These are phyloP conservation scores for Pleurotus eryngii DNA, from an alignment of 768 basidiomycete genomes.

Conservation along the genomic window DNA sequence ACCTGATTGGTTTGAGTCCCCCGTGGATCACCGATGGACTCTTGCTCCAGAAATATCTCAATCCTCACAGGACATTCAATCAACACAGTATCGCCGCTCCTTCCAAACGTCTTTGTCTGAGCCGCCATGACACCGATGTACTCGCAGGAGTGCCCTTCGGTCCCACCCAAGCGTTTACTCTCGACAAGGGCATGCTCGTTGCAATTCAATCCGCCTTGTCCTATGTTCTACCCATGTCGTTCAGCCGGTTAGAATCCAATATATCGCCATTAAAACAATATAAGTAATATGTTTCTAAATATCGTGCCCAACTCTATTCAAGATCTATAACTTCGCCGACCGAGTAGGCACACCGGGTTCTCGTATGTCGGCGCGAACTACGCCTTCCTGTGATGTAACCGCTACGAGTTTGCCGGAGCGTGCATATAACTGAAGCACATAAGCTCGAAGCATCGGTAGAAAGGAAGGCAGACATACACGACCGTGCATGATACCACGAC, in stretches of 20 bases:
- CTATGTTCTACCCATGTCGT: not conserved
- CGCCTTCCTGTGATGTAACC: constrained; percentile 79
- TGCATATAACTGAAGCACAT: constrained; percentile 48
- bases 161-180: not conserved
- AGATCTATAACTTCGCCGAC: constrained; percentile 31
- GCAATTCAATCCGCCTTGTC: not conserved
- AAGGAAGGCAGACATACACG: constrained; percentile 42
- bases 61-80: too few species aligned
- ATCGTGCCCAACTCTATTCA: not conserved
- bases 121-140: not conserved
- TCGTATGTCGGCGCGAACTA: constrained; percentile 57
- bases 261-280: not conserved
- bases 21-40: too few species aligned
- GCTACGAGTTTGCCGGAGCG: constrained; percentile 59
- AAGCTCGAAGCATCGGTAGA: not conserved
- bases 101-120: too few species aligned
- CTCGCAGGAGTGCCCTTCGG: not conserved
- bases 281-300: not conserved
- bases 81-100: too few species aligned
- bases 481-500: constrained; percentile 68
- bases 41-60: too few species aligned
- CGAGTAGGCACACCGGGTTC: constrained; percentile 30
- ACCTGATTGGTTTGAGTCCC: too few species aligned
- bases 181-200: not conserved
- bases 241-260: not conserved